Conservation (phyloP, 2,329 filamentous ascomycete species). For the Ceratocystis eucalypticola region DNA sequence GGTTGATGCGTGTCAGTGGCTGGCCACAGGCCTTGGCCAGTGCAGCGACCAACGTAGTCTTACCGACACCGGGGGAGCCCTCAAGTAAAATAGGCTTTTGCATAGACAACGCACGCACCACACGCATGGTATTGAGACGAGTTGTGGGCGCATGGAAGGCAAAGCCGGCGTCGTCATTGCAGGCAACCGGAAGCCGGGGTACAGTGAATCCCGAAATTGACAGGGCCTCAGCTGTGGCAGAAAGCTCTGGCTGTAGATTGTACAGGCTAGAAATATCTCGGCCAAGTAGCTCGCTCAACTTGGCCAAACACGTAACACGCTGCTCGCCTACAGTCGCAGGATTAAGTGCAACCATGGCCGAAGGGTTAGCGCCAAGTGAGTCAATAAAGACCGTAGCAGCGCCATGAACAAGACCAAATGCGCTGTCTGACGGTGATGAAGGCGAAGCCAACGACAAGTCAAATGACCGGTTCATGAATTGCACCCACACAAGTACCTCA, state of each 20-base stretch:
- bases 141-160: slow-evolving; percentile 85
- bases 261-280: slow-evolving; percentile 53
- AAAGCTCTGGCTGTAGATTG: slow-evolving; percentile 45
- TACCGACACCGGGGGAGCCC: slow-evolving; percentile 94
- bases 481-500: slow-evolving; percentile 84
- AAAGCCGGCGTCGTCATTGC: slow-evolving; percentile 34
- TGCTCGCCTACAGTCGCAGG: slow-evolving; percentile 56
- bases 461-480: slow-evolving; percentile 63
- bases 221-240: slow-evolving; percentile 39
- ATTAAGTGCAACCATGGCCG: slow-evolving; percentile 65
- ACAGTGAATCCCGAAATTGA: slow-evolving; percentile 65
- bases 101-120: slow-evolving; percentile 77
- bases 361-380: slow-evolving; percentile 86
- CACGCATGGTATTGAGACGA: slow-evolving; percentile 74
- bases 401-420: slow-evolving; percentile 55
- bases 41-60: slow-evolving; percentile 83
- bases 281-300: slow-evolving; percentile 54
- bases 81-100: slow-evolving; percentile 86
- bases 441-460: slow-evolving; percentile 19
- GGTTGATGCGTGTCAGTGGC: slow-evolving; percentile 81
- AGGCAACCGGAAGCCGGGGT: slow-evolving; percentile 34
- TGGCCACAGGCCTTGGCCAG: slow-evolving; percentile 67
- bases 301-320: slow-evolving; percentile 56
- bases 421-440: slow-evolving; percentile 29
- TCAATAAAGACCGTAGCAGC: slow-evolving; percentile 94